phyloP scores from a whole-genome alignment of 129 eudicot genomes.

The Centaurea solstitialis region DNA sequence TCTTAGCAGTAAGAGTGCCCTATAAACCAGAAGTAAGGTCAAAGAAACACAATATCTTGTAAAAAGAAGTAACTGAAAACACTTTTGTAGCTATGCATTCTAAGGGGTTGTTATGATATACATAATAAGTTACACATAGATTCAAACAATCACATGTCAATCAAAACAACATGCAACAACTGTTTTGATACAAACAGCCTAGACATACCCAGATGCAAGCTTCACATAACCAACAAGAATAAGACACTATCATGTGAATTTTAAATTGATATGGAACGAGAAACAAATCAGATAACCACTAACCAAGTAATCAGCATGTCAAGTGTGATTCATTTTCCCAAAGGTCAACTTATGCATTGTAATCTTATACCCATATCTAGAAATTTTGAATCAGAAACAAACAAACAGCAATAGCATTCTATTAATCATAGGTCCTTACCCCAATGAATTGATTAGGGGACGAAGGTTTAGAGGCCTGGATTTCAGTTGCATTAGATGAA shows the following conservation, averaged over 20 bases:
- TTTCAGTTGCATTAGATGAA: slow-evolving; percentile 23
- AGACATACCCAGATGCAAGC: not conserved
- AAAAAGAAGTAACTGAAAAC: not conserved
- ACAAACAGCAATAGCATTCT: slow-evolving; percentile 9
- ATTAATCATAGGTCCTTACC: slow-evolving; percentile 34
- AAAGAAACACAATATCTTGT: not conserved
- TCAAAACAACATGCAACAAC: not conserved
- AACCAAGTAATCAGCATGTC: not conserved
- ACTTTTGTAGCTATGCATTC: slow-evolving; percentile 7
- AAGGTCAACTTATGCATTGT: not conserved
- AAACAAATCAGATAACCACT: not conserved
- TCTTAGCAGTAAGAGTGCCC: slow-evolving; percentile 16
- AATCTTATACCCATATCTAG: not conserved
- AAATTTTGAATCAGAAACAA: not conserved
- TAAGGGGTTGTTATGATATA: not conserved
- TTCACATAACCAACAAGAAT: not conserved
- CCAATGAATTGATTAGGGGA: slow-evolving; percentile 27
- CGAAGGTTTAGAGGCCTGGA: slow-evolving; percentile 19
- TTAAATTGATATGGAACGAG: not conserved
- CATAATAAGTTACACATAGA: not conserved
- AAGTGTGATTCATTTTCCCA: not conserved
- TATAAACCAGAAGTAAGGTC: slow-evolving; percentile 21
- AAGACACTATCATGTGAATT: slow-evolving; percentile 4
- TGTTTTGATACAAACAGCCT: not conserved
- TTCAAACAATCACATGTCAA: not conserved